These are phyloP conservation scores for Penicillium psychrofluorescens DNA, from an alignment of 495 filamentous ascomycete species.

Conservation along the genomic window DNA sequence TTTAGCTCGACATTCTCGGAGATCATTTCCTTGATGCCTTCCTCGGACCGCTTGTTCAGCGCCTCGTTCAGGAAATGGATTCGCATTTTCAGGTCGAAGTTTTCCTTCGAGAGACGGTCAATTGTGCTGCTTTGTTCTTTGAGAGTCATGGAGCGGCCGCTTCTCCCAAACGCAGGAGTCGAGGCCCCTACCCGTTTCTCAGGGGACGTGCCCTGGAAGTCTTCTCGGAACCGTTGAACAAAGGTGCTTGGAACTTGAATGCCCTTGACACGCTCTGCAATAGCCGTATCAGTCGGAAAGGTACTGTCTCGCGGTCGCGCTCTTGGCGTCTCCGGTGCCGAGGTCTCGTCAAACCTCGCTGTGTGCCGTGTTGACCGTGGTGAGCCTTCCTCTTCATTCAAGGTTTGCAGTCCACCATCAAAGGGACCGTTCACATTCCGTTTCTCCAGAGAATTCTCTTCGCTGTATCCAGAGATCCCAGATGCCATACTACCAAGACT, in stretches of 20 bases:
- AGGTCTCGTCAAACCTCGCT: conserved; percentile 20
- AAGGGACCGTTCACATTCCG: conserved; percentile 27
- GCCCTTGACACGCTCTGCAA: conserved; percentile 78
- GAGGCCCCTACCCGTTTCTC: conserved; percentile 43
- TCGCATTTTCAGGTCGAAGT: conserved; percentile 96
- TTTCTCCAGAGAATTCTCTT: conserved; percentile 43
- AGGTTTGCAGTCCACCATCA: conserved; percentile 50
- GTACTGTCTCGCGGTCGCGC: conserved; percentile 36
- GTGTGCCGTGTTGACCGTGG: conserved; percentile 27
- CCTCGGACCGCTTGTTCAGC: conserved; percentile 86
- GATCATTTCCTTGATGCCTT: conserved; percentile 95
- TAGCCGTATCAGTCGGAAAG: conserved; percentile 77
- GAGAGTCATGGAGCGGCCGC: conserved; percentile 78
- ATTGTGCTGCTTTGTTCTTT: conserved; percentile 98
- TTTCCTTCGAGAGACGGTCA: conserved; percentile 84
- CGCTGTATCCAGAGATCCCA: conserved; percentile 70
- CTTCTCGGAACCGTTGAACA: conserved; percentile 72
- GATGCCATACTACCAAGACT: conserved; percentile 96
- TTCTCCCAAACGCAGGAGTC: conserved; percentile 49
- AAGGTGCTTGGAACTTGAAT: conserved; percentile 87
- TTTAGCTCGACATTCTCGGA: conserved; percentile 94
- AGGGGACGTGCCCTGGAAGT: conserved; percentile 42
- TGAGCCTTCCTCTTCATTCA: conserved; percentile 50
- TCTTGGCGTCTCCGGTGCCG: conserved; percentile 39
- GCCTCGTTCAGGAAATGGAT: conserved; percentile 95